Percentiles rank a stretch among this genome's conserved stretches.
Conservation (phyloP, 148 eudicot genomes). For the Oxyria digyna region DNA sequence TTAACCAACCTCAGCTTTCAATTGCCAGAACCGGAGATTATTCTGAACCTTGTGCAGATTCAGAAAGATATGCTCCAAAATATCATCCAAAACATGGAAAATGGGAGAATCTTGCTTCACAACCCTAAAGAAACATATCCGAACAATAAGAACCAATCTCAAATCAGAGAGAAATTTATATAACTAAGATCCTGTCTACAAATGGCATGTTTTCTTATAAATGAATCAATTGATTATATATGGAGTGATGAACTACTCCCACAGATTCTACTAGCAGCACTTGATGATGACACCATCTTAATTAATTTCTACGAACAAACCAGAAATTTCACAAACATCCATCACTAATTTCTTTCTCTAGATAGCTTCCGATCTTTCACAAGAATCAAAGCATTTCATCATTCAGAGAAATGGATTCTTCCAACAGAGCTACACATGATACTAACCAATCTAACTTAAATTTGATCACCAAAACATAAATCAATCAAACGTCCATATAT, state of each 20-base stretch:
- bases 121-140: slow-evolving; percentile 30
- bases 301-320: background rate
- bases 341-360: background rate
- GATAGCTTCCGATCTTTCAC: background rate
- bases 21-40: slow-evolving; percentile 78
- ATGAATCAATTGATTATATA: background rate
- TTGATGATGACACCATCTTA: background rate
- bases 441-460: background rate
- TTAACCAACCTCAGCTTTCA: slow-evolving; percentile 70
- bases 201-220: background rate
- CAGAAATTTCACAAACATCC: background rate
- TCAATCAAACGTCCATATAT: background rate
- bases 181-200: background rate
- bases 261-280: background rate
- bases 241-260: background rate
- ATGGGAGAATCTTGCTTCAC: slow-evolving; percentile 48
- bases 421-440: background rate
- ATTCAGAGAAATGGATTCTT: background rate
- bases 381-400: background rate
- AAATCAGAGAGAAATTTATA: background rate
- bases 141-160: background rate
- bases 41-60: slow-evolving; percentile 73
- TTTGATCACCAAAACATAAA: background rate
- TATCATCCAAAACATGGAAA: slow-evolving; percentile 64
- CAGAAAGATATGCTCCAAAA: slow-evolving; percentile 50